Conservation (phyloP, 2,329 filamentous ascomycete genomes). For the Grosmannia clavigera region DNA sequence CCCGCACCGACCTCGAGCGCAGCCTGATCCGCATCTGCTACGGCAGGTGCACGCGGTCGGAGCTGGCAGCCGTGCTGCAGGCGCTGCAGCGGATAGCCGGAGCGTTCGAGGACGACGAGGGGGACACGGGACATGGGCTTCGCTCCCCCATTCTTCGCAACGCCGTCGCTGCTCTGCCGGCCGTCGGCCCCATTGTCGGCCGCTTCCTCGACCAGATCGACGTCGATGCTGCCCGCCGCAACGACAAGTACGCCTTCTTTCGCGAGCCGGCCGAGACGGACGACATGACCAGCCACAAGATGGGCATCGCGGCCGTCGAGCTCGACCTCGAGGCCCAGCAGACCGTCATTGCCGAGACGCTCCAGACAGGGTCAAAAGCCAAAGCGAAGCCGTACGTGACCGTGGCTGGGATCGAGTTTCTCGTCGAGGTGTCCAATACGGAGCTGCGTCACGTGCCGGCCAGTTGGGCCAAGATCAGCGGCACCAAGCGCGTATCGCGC, state of each 20-base stretch:
- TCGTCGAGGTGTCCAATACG: constrained; percentile 79
- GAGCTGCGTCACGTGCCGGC: constrained; percentile 81
- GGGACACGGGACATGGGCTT: constrained; percentile 52
- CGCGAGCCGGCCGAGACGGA: constrained; percentile 78
- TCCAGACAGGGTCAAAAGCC: constrained; percentile 39
- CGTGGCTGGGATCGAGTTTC: constrained; percentile 82
- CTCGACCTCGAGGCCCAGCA: constrained; percentile 75
- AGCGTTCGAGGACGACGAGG: constrained; percentile 34
- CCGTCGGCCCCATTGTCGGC: constrained; percentile 60
- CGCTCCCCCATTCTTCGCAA: constrained; percentile 54
- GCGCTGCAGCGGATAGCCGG: constrained; percentile 74
- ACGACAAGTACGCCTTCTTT: constrained; percentile 95
- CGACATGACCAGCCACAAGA: constrained; percentile 75
- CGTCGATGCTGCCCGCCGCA: constrained; percentile 62
- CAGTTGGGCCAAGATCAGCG: constrained; percentile 88
- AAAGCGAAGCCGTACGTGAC: constrained; percentile 64
- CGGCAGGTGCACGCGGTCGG: constrained; percentile 82
- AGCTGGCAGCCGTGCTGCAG: constrained; percentile 75
- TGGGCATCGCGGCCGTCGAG: constrained; percentile 85
- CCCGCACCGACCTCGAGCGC: constrained; percentile 77
- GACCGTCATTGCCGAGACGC: constrained; percentile 53
- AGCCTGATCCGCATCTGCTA: constrained; percentile 95
- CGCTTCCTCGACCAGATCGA: constrained; percentile 78
- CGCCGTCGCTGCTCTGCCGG: constrained; percentile 63
- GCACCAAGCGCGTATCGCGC: constrained; percentile 81